phyloP scores from a whole-genome alignment of 2,329 filamentous ascomycete genomes.

The Hypoxylon sp. region DNA sequence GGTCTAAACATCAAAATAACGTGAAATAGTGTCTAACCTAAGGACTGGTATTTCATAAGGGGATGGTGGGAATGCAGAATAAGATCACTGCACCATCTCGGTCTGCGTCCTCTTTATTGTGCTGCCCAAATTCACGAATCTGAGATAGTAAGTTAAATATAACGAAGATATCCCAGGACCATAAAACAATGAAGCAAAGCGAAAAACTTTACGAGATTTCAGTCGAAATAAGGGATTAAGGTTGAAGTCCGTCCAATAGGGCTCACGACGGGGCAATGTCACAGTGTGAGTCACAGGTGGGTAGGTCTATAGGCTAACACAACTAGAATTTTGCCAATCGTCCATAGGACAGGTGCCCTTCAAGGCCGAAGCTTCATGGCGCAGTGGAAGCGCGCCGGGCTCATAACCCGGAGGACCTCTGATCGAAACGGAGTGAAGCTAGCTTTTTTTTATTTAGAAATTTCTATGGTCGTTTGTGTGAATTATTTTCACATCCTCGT shows the following conservation, averaged over 20 bases:
- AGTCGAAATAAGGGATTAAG: background rate
- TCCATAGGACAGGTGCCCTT: background rate
- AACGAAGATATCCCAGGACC: too few species aligned
- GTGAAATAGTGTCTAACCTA: too few species aligned
- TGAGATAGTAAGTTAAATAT: too few species aligned
- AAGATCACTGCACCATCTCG: too few species aligned
- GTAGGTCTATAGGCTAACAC: slow-evolving; percentile 18
- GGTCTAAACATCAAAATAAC: too few species aligned
- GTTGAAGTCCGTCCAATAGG: slow-evolving; percentile 8
- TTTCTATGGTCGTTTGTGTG: background rate
- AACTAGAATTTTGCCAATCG: background rate
- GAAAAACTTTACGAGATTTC: background rate
- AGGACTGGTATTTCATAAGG: too few species aligned
- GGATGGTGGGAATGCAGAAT: too few species aligned
- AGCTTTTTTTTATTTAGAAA: slow-evolving; percentile 21
- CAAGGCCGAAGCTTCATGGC: slow-evolving; percentile 46
- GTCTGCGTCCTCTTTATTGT: too few species aligned
- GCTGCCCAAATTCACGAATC: too few species aligned
- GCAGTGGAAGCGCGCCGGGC: slow-evolving; percentile 52
- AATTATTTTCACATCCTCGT: slow-evolving; percentile 3
- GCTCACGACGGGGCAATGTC: background rate
- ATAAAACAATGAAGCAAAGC: too few species aligned
- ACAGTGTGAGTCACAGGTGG: slow-evolving; percentile 20
- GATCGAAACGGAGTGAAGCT: slow-evolving; percentile 51
- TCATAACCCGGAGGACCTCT: slow-evolving; percentile 51